Base-by-base conservation (phyloP, 106 monocot species). In the Alisma plantagoaquatica region DNA sequence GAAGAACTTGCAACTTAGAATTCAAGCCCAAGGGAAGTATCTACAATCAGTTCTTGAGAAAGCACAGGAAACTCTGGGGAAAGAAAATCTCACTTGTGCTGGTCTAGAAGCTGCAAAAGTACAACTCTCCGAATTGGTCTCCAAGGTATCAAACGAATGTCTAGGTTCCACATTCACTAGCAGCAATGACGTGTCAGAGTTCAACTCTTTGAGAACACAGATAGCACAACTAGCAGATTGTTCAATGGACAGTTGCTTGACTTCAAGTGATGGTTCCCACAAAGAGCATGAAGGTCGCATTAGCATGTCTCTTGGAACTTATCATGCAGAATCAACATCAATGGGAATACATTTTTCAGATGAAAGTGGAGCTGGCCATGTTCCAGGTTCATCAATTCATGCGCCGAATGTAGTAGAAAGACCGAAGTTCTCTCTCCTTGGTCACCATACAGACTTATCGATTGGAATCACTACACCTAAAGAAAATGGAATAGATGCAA, bases 1-100 rank as follows among this genome's bases (percentile, higher is more conserved):
- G 59, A 94, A 77, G 54, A 77, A 81, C 53, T 51, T 94, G 22
- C 94, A 94, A 53, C 69, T 87, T 50, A 53, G 84, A 21, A 94
- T 94, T 26, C 87, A 94, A 57, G 83, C 88, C 49, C 94, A 94
- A 42, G 88, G 94, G 5, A 88, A 84, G 46, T 94, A 94, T 57
- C 56, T 94, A 32, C 88, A 88, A 30, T 80, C 83, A 1, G 87
- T 94, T 33, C 65, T 94, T 19, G 84, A 94, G 61, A 94, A 94
- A 53, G 94, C 94, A 9, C 83, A 88, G 53, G 75, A 88, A 50
- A 84, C 77, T 23, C 72, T 94, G 19, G 80, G 77, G 27, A 83
- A 75, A 31, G 87, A 78, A 60, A 94, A 73, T 44, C 26, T 65
- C 17, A 69, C 63, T 28, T 61, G 70, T 23, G 57, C 69, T 16